Evolutionary conservation across 1,284 basidiomycete genomes (phyloP).

Genomic region (Rhodotorula sp.): DNA sequence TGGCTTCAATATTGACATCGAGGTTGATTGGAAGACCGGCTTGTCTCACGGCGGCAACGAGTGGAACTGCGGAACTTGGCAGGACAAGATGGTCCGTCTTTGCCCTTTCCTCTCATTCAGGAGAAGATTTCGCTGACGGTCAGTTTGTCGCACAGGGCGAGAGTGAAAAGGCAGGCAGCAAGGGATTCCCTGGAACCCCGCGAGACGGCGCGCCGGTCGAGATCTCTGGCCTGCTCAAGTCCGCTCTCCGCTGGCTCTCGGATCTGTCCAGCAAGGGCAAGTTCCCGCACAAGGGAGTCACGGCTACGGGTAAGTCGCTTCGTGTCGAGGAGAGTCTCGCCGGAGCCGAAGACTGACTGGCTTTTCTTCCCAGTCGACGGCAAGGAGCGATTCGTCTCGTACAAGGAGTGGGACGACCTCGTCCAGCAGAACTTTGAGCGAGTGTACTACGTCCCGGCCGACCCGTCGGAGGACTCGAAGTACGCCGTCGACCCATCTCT

Average conservation of each 20-base stretch:
- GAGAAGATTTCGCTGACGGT: neutral
- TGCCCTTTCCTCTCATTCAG: neutral
- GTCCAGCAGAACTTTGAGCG: constrained; percentile 85
- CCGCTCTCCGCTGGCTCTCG: constrained; percentile 84
- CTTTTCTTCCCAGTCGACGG: constrained; percentile 62
- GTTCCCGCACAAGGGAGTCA: constrained; percentile 88
- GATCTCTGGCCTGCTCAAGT: constrained; percentile 89
- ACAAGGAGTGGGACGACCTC: constrained; percentile 83
- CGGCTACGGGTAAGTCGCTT: constrained; percentile 64
- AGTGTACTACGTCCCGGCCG: constrained; percentile 82
- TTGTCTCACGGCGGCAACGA: constrained; percentile 83
- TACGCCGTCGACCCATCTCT: constrained; percentile 71
- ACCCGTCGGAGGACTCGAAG: constrained; percentile 65
- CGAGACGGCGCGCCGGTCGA: constrained; percentile 94
- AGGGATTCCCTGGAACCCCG: constrained; percentile 89
- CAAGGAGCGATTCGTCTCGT: constrained; percentile 69
- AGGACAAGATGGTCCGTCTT: constrained; percentile 44
- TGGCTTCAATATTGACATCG: constrained; percentile 91
- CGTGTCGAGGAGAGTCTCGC: neutral
- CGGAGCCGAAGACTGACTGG: neutral
- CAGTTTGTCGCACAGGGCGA: constrained; percentile 59
- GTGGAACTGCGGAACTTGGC: constrained; percentile 52
- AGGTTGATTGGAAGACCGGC: constrained; percentile 92
- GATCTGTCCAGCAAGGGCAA: constrained; percentile 63
- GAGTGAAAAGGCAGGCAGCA: constrained; percentile 83